These are phyloP conservation scores for Coemansia sp. DNA, from an alignment of 192 early-diverging fungal genomes.

Conservation along the genomic window DNA sequence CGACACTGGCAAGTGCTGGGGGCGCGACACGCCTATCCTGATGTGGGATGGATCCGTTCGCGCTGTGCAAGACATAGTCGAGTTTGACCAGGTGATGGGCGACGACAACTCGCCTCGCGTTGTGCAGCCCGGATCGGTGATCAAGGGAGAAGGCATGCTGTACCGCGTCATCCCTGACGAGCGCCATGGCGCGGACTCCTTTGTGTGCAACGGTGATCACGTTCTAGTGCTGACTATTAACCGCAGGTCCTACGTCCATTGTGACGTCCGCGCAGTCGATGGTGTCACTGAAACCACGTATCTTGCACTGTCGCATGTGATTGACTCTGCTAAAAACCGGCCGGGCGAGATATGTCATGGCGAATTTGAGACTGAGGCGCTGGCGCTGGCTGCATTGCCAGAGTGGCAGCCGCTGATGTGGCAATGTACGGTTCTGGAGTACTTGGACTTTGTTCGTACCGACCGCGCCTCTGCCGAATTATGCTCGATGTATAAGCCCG, in stretches of 20 bases:
- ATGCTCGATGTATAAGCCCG: slow-evolving; percentile 39
- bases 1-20: slow-evolving; percentile 80
- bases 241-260: slow-evolving; percentile 15
- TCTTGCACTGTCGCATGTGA: slow-evolving; percentile 5
- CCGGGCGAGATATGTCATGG: slow-evolving; percentile 13
- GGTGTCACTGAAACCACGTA: slow-evolving; percentile 8
- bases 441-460: slow-evolving; percentile 25
- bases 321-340: slow-evolving; percentile 14
- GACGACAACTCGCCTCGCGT: slow-evolving; percentile 53
- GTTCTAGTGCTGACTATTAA: slow-evolving; percentile 50
- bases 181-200: slow-evolving; percentile 31
- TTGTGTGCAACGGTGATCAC: slow-evolving; percentile 59
- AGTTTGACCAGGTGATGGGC: slow-evolving; percentile 52
- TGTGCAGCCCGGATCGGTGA: slow-evolving; percentile 46
- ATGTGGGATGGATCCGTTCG: slow-evolving; percentile 51
- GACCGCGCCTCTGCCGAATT: slow-evolving; percentile 19
- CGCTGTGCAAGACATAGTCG: slow-evolving; percentile 47
- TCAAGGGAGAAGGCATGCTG: slow-evolving; percentile 47
- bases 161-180: slow-evolving; percentile 48
- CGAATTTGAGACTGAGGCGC: slow-evolving; percentile 23
- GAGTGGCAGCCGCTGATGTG: slow-evolving; percentile 32
- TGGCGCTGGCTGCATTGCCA: slow-evolving; percentile 28
- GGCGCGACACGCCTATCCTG: slow-evolving; percentile 48
- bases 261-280: neutral
- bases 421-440: slow-evolving; percentile 47